Evolutionary conservation across 768 basidiomycete genomes (phyloP).

Genomic region (Termitomyces sp.): DNA sequence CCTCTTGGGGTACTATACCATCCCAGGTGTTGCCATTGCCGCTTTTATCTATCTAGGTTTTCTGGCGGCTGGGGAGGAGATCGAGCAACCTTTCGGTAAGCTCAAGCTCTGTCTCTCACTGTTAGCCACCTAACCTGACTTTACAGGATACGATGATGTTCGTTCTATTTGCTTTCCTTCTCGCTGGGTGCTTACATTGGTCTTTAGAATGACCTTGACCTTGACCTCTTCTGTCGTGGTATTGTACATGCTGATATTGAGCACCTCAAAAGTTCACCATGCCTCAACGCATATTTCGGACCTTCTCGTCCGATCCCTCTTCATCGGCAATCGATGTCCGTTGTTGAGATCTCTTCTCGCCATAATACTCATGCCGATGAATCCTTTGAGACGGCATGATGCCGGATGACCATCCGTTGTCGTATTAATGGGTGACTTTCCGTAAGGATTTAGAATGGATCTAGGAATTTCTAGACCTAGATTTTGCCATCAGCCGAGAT

Average conservation of each 20-base stretch:
- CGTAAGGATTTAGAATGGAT: too few relatives aligned
- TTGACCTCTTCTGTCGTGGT: conserved; percentile 59
- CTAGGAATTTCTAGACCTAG: too few relatives aligned
- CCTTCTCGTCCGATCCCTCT: not conserved
- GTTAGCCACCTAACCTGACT: too few relatives aligned
- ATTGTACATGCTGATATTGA: conserved; percentile 57
- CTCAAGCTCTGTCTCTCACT: not conserved
- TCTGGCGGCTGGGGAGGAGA: conserved; percentile 68
- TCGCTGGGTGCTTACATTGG: not conserved
- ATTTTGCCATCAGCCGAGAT: too few relatives aligned
- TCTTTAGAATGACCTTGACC: conserved; percentile 58
- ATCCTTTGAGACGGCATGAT: too few relatives aligned
- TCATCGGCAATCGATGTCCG: not conserved
- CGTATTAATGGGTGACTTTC: too few relatives aligned
- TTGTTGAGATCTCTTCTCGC: too few relatives aligned
- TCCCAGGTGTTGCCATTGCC: conserved; percentile 63
- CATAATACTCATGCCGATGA: too few relatives aligned
- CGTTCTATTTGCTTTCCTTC: not conserved
- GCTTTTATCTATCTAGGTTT: conserved; percentile 77
- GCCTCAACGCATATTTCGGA: conserved; percentile 39
- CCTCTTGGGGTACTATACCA: conserved; percentile 60
- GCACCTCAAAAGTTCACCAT: conserved; percentile 47
- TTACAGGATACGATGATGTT: not conserved
- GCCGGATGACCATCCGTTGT: too few relatives aligned
- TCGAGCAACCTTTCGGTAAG: conserved; percentile 65